Evolutionary conservation across 352 stramenopile genomes (phyloP).

Genomic region (Phytophthora citrophthora): DNA sequence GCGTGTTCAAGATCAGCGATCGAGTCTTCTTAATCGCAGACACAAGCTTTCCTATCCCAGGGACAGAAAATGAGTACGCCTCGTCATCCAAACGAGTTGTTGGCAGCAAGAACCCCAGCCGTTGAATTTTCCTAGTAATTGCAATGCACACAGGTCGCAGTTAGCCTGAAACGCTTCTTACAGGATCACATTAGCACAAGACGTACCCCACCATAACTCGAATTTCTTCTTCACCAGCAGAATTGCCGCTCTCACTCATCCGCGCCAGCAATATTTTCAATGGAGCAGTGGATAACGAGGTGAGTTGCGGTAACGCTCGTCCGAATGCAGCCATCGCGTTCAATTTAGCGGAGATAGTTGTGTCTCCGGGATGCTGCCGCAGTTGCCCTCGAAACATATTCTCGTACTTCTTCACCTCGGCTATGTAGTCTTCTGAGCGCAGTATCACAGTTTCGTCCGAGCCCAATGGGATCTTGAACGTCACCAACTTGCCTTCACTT

Average conservation of each 20-base stretch:
- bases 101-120: constrained; percentile 58
- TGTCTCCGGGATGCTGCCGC: constrained; percentile 20
- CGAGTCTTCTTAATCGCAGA: constrained; percentile 66
- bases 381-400: constrained; percentile 36
- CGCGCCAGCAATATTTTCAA: constrained; percentile 36
- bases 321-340: constrained; percentile 47
- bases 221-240: constrained; percentile 13
- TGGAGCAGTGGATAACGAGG: constrained; percentile 37
- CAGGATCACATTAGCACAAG: neutral
- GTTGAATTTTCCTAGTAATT: constrained; percentile 45
- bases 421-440: constrained; percentile 35
- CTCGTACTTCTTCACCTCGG: constrained; percentile 47
- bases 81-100: constrained; percentile 54
- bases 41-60: constrained; percentile 62
- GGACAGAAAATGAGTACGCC: constrained; percentile 58
- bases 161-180: neutral
- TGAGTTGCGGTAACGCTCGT: constrained; percentile 35
- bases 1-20: constrained; percentile 35
- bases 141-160: neutral
- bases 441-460: constrained; percentile 48
- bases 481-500: constrained; percentile 46
- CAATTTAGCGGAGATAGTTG: constrained; percentile 36
- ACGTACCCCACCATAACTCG: constrained; percentile 45
- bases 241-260: constrained; percentile 13
- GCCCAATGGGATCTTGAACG: constrained; percentile 57